phyloP scores from a whole-genome alignment of 768 basidiomycete genomes.

The Thelephora ganbajun region DNA sequence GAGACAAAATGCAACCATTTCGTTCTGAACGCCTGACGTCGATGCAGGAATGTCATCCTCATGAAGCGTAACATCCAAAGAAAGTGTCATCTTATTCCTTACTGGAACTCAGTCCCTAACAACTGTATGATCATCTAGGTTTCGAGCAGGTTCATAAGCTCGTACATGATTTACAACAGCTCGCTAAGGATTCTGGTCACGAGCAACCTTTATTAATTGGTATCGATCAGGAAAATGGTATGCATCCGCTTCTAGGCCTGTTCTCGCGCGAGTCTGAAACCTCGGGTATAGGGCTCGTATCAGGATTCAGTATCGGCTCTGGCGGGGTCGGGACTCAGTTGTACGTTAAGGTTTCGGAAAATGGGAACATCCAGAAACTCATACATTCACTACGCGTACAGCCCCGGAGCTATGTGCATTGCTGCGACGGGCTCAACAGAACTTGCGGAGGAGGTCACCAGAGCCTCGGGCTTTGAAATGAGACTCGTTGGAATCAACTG shows the following conservation, averaged over 20 bases:
- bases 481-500: constrained; percentile 54
- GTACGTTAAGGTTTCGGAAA: constrained; percentile 22
- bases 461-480: constrained; percentile 42
- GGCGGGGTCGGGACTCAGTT: constrained; percentile 48
- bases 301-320: constrained; percentile 37
- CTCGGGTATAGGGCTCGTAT: constrained; percentile 39
- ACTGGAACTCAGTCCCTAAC: too few relatives aligned
- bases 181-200: constrained; percentile 47
- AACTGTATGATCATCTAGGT: constrained; percentile 18
- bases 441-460: constrained; percentile 30
- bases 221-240: constrained; percentile 68
- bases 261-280: not conserved
- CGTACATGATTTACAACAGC: constrained; percentile 32
- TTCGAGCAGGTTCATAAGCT: constrained; percentile 35
- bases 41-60: constrained; percentile 38
- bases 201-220: constrained; percentile 45
- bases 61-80: constrained; percentile 57
- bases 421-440: constrained; percentile 36
- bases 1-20: too few relatives aligned
- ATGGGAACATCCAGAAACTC: not conserved
- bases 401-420: constrained; percentile 64
- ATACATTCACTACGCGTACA: constrained; percentile 11
- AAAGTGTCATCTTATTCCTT: constrained; percentile 12
- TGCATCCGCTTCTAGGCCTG: not conserved
- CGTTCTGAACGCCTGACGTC: not conserved